Conservation (phyloP, 768 basidiomycete genomes). For the Glaciozyma antarctica region DNA sequence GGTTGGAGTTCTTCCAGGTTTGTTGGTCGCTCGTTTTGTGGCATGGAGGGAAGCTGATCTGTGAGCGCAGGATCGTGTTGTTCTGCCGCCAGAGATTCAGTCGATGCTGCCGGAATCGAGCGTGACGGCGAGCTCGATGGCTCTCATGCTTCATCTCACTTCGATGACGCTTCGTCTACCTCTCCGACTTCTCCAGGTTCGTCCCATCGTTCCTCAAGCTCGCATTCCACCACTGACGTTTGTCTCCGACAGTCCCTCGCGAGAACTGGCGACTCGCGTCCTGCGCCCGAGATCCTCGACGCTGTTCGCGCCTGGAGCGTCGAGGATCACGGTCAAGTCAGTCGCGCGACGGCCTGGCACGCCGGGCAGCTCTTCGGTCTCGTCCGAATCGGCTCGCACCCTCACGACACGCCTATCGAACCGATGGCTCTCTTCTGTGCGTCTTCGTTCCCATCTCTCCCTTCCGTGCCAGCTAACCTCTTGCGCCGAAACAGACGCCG, state of each 20-base stretch:
- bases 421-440: constrained; percentile 27
- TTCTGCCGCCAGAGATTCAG: constrained; percentile 24
- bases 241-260: constrained; percentile 18
- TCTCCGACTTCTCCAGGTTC: constrained; percentile 17
- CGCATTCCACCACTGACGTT: too few relatives aligned
- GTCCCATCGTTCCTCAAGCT: not conserved
- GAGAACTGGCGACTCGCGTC: not conserved
- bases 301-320: constrained; percentile 5
- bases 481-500: not conserved
- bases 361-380: constrained; percentile 28
- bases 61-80: constrained; percentile 10
- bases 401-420: constrained; percentile 22
- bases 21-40: not conserved
- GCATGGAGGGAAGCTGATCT: not conserved
- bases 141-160: constrained; percentile 23
- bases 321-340: constrained; percentile 7
- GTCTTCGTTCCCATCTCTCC: too few relatives aligned
- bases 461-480: too few relatives aligned
- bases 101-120: constrained; percentile 5
- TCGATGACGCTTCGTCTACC: constrained; percentile 15
- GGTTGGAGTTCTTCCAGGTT: constrained; percentile 23
- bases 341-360: constrained; percentile 21
- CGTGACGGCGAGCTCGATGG: constrained; percentile 6
- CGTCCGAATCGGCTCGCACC: constrained; percentile 1
- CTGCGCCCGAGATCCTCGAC: not conserved